Base-by-base conservation (phyloP, 306 rosid genomes). In the Trichosanthes truncata region DNA sequence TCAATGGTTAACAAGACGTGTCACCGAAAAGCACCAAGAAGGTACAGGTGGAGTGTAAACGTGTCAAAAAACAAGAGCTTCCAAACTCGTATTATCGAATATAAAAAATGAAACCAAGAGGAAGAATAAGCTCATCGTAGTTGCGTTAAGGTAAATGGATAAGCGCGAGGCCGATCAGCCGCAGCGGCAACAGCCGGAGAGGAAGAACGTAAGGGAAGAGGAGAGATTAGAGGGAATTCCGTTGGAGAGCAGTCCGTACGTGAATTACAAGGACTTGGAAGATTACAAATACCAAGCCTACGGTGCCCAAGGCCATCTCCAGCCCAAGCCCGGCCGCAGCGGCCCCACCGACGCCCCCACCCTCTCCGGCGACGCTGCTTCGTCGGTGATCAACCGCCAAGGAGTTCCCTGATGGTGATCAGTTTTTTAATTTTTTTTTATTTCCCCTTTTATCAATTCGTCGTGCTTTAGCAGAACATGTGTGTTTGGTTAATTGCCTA, bases 271-370 rank as follows among this genome's bases (percentile, higher is more conserved):
- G 51, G 88, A 86, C 57, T n/a, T 90, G 82, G 97, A 95, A 71
- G 99, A 95, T 25, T 95, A 92, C 81, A 93, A 95, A 89, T 76
- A 36, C 11, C 87, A 86, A 43, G 97, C 85, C 1, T 95, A 95
- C 21, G 99, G 99, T 0, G 79, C 90, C 0, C 81, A 95, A 53
- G 99, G 97, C 65, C 99, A 95, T 45, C 85, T 80, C 11, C 9
- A 95, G 55, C 94, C 94, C 0, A 75, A 82, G 75, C 60, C 66
- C 41, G 91, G 93, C 78, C 97, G 97, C 5, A 77, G 92, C 3
- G 78, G 92, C 8, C 53, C 91, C 35, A 90, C 97, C 6, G 99
- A 93, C 11, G 97, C 82, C 51, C 99, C 97, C 1, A 91, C 99
- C 29, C 83, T 78, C 2, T 92, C 97, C 38, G 96, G 96, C 36